These are phyloP conservation scores for Trametes hirsuta DNA, from an alignment of 1,284 basidiomycete genomes.

Conservation along the genomic window DNA sequence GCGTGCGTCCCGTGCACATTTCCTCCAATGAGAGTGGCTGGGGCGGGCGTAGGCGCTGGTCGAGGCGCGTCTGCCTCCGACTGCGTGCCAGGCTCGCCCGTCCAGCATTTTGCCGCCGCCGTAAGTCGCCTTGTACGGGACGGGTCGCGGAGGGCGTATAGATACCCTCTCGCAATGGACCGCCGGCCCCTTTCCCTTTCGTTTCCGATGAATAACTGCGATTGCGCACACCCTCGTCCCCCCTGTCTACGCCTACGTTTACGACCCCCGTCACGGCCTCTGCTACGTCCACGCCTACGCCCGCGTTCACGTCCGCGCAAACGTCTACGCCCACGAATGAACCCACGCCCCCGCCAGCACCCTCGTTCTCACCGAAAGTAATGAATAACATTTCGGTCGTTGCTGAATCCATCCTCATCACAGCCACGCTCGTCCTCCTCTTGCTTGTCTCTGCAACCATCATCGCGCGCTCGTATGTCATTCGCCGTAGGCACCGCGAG, in stretches of 20 bases:
- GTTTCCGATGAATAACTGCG: slow-evolving; percentile 7
- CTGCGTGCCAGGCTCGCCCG: slow-evolving; percentile 7
- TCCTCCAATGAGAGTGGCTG: slow-evolving; percentile 10
- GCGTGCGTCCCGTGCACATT: slow-evolving; percentile 8
- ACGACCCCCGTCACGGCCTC: background rate
- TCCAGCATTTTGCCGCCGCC: slow-evolving; percentile 13
- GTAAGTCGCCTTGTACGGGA: slow-evolving; percentile 3
- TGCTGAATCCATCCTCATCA: slow-evolving; percentile 13
- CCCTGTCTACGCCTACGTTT: background rate
- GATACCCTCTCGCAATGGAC: background rate
- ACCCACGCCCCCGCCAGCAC: slow-evolving; percentile 11
- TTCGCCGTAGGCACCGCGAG: slow-evolving; percentile 58
- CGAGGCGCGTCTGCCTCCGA: background rate
- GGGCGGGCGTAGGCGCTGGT: background rate
- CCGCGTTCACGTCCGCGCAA: slow-evolving; percentile 1
- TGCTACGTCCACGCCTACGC: background rate
- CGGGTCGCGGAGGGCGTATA: slow-evolving; percentile 1
- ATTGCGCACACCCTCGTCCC: background rate
- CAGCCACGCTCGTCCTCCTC: slow-evolving; percentile 66
- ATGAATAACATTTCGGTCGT: slow-evolving; percentile 6
- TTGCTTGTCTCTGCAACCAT: slow-evolving; percentile 65
- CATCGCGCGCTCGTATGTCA: slow-evolving; percentile 58
- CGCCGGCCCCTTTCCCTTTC: background rate
- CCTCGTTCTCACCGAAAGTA: slow-evolving; percentile 2
- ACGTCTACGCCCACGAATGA: slow-evolving; percentile 6